Conservation (phyloP, 129 eudicot genomes). For the Deinandra increscens region DNA sequence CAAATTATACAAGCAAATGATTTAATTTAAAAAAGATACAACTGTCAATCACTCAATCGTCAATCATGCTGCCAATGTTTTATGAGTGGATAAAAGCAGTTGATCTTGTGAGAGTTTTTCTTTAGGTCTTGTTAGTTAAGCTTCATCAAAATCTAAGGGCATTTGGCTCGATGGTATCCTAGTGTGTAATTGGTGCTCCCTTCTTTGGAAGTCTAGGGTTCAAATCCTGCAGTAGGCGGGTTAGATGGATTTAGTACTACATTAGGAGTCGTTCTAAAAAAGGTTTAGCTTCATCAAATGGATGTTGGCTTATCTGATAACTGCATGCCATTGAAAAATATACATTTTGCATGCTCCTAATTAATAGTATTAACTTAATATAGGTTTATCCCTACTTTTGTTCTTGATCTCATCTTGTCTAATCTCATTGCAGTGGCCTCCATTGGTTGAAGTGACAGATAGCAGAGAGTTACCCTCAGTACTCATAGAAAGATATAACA, state of each 20-base stretch:
- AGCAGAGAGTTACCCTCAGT: slow-evolving; percentile 91
- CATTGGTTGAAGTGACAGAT: slow-evolving; percentile 88
- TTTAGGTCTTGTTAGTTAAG: background rate
- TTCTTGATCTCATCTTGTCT: slow-evolving; percentile 13
- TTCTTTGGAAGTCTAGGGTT: no score
- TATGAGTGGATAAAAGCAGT: slow-evolving; percentile 1
- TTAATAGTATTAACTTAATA: slow-evolving; percentile 2
- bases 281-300: background rate
- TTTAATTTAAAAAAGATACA: background rate
- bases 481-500: slow-evolving; percentile 84
- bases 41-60: no score
- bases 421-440: slow-evolving; percentile 81
- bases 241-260: no score
- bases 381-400: background rate
- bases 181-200: no score
- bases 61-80: background rate
- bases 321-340: background rate
- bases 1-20: background rate
- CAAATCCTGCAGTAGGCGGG: no score
- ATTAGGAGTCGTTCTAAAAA: no score
- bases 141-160: background rate
- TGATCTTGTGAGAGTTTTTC: background rate
- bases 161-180: no score
- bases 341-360: background rate
- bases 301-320: background rate